Evolutionary conservation across 345 rosid species (phyloP).

Genomic region (Gynandropsis gynandra): DNA sequence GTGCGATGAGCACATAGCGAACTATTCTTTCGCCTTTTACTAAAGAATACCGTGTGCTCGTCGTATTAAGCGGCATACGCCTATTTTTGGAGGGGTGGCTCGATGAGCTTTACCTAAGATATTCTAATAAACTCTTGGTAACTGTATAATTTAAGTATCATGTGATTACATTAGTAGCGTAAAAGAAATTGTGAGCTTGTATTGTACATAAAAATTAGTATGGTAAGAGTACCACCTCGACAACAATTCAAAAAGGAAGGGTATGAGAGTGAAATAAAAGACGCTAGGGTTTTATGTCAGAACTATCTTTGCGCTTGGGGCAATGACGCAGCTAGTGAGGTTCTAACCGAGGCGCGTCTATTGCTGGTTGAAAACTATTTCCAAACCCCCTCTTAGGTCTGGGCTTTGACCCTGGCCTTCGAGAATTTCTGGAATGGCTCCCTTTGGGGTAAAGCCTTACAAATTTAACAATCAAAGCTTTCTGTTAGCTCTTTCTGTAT

Average conservation of each 20-base stretch:
- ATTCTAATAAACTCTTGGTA: too few relatives aligned
- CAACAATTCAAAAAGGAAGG: too few relatives aligned
- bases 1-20: slow-evolving; percentile 33
- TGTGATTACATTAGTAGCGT: too few relatives aligned
- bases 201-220: too few relatives aligned
- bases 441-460: not conserved
- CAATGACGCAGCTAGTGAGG: slow-evolving; percentile 29
- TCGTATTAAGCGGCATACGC: not conserved
- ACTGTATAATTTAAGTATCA: too few relatives aligned
- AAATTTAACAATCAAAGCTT: not conserved
- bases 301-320: slow-evolving; percentile 21
- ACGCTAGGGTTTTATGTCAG: too few relatives aligned
- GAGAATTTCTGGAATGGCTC: not conserved
- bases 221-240: too few relatives aligned
- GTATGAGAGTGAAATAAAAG: too few relatives aligned
- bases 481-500: too few relatives aligned
- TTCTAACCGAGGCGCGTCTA: slow-evolving; percentile 28
- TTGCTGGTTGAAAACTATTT: slow-evolving; percentile 32
- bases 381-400: slow-evolving; percentile 26
- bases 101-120: too few relatives aligned
- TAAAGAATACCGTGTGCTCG: slow-evolving; percentile 45
- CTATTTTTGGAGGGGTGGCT: too few relatives aligned
- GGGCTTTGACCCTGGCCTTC: not conserved
- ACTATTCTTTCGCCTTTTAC: slow-evolving; percentile 62
- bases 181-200: too few relatives aligned